phyloP scores from a whole-genome alignment of 495 filamentous ascomycete species.

The Melanomma pulvis-pyrius region DNA sequence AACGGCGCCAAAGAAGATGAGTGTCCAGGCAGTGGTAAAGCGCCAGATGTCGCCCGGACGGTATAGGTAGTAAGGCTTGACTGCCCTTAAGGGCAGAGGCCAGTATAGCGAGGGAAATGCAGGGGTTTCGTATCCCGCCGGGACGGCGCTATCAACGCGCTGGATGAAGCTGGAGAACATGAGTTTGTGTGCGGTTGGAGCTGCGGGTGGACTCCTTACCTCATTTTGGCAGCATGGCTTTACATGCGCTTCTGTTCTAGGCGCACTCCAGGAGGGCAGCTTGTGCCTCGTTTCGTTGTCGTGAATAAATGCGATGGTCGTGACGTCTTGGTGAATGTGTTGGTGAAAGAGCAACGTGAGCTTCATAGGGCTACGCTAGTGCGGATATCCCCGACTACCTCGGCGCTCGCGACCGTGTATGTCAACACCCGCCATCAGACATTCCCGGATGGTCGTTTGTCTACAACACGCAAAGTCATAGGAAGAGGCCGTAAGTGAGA shows the following conservation, averaged over 20 bases:
- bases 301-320: background rate
- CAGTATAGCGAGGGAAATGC: constrained; percentile 88
- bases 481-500: background rate
- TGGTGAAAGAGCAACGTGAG: too few species aligned
- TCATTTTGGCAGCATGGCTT: constrained; percentile 27
- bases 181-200: background rate
- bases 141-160: constrained; percentile 53
- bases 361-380: background rate
- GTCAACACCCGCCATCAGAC: constrained; percentile 18
- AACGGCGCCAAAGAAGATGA: constrained; percentile 67
- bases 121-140: constrained; percentile 70
- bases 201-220: constrained; percentile 3
- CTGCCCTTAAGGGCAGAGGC: constrained; percentile 60
- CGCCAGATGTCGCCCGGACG: constrained; percentile 82
- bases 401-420: constrained; percentile 12
- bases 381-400: constrained; percentile 22
- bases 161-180: constrained; percentile 33
- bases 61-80: constrained; percentile 69
- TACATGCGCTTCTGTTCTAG: background rate
- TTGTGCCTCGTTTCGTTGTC: background rate
- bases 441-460: background rate
- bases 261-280: background rate
- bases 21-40: constrained; percentile 89
- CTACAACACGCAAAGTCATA: background rate
- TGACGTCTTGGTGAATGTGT: constrained; percentile 5